A percentile compares a stretch with the other conserved stretches of the same genome.
These are phyloP conservation scores for Luffa acutangula DNA, from an alignment of 306 rosid genomes.

Conservation along the genomic window DNA sequence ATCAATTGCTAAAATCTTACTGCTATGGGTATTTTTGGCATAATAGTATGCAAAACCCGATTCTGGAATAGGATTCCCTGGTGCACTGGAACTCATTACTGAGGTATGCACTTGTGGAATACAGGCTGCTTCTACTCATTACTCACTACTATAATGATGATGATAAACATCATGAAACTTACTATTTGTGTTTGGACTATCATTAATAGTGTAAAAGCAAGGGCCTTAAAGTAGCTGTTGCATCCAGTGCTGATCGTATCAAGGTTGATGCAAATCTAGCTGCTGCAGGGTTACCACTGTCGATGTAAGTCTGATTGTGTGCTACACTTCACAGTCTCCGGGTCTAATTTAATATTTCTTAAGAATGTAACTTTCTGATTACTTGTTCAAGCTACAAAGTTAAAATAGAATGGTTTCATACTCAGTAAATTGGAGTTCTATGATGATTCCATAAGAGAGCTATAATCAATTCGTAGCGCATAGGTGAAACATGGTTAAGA, in stretches of 20 bases:
- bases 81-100: conserved; percentile 83
- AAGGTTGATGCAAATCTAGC: conserved; percentile 95
- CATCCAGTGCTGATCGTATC: conserved; percentile 95
- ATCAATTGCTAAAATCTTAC: background rate
- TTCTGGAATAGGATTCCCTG: conserved; percentile 93
- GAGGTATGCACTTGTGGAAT: conserved; percentile 39
- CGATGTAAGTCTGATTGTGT: conserved; percentile 43
- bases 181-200: conserved; percentile 12
- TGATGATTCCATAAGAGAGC: background rate
- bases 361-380: background rate
- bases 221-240: conserved; percentile 98
- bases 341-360: background rate
- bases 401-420: background rate
- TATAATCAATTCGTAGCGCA: background rate
- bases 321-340: conserved; percentile 3
- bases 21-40: background rate
- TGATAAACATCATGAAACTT: background rate
- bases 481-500: conserved; percentile 1
- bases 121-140: background rate
- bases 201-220: conserved; percentile 64
- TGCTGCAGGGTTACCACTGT: conserved; percentile 76
- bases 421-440: background rate
- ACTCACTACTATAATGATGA: background rate
- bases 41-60: conserved; percentile 85
- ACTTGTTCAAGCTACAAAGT: background rate